These are phyloP conservation scores for Calocybe gambosa DNA, from an alignment of 1,284 basidiomycete species.

Conservation along the genomic window DNA sequence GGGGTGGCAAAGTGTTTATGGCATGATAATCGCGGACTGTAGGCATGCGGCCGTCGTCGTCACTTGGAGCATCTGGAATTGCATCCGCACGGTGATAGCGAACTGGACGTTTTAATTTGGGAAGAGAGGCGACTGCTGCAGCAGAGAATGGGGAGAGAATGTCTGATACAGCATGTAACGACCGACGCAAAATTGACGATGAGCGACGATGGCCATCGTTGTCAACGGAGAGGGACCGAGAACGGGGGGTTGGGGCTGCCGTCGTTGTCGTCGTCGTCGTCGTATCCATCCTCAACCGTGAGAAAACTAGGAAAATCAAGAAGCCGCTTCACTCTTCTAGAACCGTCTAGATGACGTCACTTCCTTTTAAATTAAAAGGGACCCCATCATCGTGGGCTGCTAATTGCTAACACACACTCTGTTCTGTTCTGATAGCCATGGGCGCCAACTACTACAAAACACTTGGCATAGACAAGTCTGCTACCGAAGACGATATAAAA, in stretches of 20 bases:
- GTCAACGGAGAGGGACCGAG: conserved; percentile 10
- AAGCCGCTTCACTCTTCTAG: conserved; percentile 9
- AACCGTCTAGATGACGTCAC: conserved; percentile 18
- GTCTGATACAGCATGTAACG: conserved; percentile 55
- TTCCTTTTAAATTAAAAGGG: not conserved
- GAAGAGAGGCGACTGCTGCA: conserved; percentile 60
- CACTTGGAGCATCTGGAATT: conserved; percentile 55
- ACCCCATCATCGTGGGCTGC: too few relatives aligned
- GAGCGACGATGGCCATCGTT: conserved; percentile 11
- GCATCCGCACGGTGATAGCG: conserved; percentile 65
- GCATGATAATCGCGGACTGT: conserved; percentile 66
- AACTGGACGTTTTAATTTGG: conserved; percentile 46
- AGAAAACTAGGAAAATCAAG: not conserved
- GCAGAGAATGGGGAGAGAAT: conserved; percentile 66
- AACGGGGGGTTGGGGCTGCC: conserved; percentile 9
- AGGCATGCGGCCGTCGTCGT: conserved; percentile 47
- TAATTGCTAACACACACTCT: too few relatives aligned
- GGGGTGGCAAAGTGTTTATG: conserved; percentile 53
- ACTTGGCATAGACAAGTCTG: conserved; percentile 69
- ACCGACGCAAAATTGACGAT: conserved; percentile 32
- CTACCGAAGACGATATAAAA: conserved; percentile 82
- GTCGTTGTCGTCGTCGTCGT: conserved; percentile 6
- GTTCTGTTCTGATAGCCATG: too few relatives aligned
- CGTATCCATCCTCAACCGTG: not conserved
- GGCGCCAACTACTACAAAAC: conserved; percentile 80